Percentiles rank a stretch among this genome's conserved stretches.
Conservation (phyloP, 2,329 filamentous ascomycete genomes). For the Rhinocladiella mackenziei region DNA sequence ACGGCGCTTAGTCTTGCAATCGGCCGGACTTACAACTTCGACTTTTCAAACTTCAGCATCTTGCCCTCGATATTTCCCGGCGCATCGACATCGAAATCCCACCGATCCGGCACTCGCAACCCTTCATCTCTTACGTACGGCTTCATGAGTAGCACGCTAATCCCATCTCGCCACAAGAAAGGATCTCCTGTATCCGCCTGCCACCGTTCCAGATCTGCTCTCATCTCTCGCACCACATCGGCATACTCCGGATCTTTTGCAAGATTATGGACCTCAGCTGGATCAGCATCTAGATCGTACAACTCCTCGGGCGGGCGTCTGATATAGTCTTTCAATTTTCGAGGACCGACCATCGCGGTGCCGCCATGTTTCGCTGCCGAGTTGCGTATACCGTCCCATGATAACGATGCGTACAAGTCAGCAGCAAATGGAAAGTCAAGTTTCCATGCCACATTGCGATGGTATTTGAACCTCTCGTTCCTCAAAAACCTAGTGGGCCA, state of each 20-base stretch:
- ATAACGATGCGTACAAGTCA: slow-evolving; percentile 45
- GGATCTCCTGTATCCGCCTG: slow-evolving; percentile 35
- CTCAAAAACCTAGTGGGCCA: slow-evolving; percentile 50
- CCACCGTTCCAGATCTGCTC: slow-evolving; percentile 35
- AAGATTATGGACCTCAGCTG: slow-evolving; percentile 46
- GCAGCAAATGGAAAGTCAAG: slow-evolving; percentile 50
- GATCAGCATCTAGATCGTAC: slow-evolving; percentile 46
- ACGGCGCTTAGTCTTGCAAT: too few relatives aligned
- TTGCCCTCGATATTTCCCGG: too few relatives aligned
- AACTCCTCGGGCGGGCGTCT: slow-evolving; percentile 45
- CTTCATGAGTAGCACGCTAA: not conserved
- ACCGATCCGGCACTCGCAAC: not conserved
- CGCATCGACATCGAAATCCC: not conserved
- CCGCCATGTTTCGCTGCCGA: slow-evolving; percentile 11
- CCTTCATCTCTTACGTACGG: not conserved
- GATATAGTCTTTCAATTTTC: slow-evolving; percentile 42
- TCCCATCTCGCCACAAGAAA: slow-evolving; percentile 31
- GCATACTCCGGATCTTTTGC: slow-evolving; percentile 35
- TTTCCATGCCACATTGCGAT: slow-evolving; percentile 49
- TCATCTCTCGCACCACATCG: slow-evolving; percentile 35
- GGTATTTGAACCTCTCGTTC: slow-evolving; percentile 46
- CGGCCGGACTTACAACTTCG: too few relatives aligned
- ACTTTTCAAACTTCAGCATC: too few relatives aligned
- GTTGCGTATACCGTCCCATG: slow-evolving; percentile 47
- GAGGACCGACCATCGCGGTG: slow-evolving; percentile 41